These are phyloP conservation scores for Capniomyces stellatus DNA, from an alignment of 371 early-diverging fungal species.

Conservation along the genomic window DNA sequence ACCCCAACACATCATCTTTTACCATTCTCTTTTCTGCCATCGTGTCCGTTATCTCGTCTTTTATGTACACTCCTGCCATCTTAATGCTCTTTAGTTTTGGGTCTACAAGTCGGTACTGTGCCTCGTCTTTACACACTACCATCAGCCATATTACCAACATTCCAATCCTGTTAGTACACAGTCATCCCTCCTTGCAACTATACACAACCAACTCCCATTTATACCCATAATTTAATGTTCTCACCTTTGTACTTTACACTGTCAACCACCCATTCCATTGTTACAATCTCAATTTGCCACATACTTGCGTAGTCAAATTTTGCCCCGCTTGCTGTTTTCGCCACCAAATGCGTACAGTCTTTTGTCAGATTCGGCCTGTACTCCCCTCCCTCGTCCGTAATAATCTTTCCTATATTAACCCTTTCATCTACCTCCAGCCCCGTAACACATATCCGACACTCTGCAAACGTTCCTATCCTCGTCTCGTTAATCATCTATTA, in stretches of 20 bases:
- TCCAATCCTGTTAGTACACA: too few relatives aligned
- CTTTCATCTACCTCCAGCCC: slow-evolving; percentile 14
- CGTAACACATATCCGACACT: slow-evolving; percentile 19
- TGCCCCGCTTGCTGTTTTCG: slow-evolving; percentile 7
- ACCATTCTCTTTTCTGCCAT: too few relatives aligned
- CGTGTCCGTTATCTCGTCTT: too few relatives aligned
- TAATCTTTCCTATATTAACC: background rate
- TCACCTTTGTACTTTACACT: slow-evolving; percentile 10
- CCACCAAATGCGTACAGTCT: slow-evolving; percentile 20
- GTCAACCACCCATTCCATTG: slow-evolving; percentile 16
- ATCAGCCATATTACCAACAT: too few relatives aligned
- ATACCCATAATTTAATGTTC: too few relatives aligned
- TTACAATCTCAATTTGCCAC: slow-evolving; percentile 16
- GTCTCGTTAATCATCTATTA: slow-evolving; percentile 6
- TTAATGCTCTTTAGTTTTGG: too few relatives aligned
- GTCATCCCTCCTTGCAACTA: too few relatives aligned
- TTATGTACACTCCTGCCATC: too few relatives aligned
- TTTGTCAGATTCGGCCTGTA: slow-evolving; percentile 13
- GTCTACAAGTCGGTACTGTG: too few relatives aligned
- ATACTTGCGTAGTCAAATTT: slow-evolving; percentile 20
- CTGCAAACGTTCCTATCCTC: slow-evolving; percentile 14
- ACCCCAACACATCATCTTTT: too few relatives aligned
- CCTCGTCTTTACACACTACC: too few relatives aligned
- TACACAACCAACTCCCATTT: too few relatives aligned
- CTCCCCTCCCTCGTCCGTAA: slow-evolving; percentile 9